Conservation (phyloP, 2,329 filamentous ascomycete genomes). For the Aspergillus thermomutatus region DNA sequence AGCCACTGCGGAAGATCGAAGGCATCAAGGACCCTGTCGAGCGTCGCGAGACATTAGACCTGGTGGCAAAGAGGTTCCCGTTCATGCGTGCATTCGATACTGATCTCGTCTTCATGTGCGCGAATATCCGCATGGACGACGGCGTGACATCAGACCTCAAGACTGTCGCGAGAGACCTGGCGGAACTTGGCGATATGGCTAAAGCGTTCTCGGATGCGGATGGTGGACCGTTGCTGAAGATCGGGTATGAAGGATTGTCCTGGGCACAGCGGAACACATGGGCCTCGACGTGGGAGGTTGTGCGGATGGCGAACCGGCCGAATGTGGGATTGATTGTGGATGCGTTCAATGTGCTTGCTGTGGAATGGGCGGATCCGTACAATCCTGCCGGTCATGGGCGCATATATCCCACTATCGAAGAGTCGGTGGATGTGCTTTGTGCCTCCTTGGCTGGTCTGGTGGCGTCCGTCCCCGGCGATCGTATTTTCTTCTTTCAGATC, state of each 20-base stretch:
- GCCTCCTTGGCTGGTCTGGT: slow-evolving; percentile 24
- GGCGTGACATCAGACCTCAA: slow-evolving; percentile 30
- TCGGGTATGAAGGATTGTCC: slow-evolving; percentile 33
- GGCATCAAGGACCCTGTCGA: slow-evolving; percentile 27
- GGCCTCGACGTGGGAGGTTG: slow-evolving; percentile 31
- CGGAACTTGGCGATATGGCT: slow-evolving; percentile 32
- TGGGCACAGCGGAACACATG: slow-evolving; percentile 34
- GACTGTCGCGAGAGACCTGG: slow-evolving; percentile 28
- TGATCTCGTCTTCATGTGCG: slow-evolving; percentile 34
- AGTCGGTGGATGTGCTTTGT: slow-evolving; percentile 24
- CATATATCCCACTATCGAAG: slow-evolving; percentile 23
- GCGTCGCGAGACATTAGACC: slow-evolving; percentile 20
- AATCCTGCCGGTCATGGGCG: slow-evolving; percentile 28
- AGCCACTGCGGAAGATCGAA: slow-evolving; percentile 31
- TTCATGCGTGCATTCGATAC: slow-evolving; percentile 37
- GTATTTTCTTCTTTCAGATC: slow-evolving; percentile 33
- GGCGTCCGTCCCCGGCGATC: slow-evolving; percentile 26
- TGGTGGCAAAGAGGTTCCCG: slow-evolving; percentile 31
- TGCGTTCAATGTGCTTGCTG: slow-evolving; percentile 31
- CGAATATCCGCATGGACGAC: slow-evolving; percentile 28
- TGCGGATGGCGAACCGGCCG: slow-evolving; percentile 28
- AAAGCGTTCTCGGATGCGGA: slow-evolving; percentile 23
- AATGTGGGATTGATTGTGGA: slow-evolving; percentile 34
- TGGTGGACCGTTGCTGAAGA: slow-evolving; percentile 26
- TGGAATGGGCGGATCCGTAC: slow-evolving; percentile 32